Percentiles rank a stretch among this genome's conserved stretches.
Conservation (phyloP, 179 eudicot species). For the Carnegiea gigantea region DNA sequence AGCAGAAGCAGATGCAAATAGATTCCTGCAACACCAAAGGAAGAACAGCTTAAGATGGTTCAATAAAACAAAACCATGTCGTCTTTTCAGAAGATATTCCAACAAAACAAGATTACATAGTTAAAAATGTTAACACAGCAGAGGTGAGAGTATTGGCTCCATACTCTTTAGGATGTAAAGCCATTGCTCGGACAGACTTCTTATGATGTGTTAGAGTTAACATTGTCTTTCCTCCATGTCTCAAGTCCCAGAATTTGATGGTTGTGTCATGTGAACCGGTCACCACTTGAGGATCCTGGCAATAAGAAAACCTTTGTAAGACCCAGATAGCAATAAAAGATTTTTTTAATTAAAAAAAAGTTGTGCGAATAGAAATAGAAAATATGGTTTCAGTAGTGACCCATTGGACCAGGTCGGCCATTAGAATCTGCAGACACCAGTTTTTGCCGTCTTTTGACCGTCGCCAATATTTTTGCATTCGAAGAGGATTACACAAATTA, state of each 20-base stretch:
- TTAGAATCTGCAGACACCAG: slow-evolving; percentile 1
- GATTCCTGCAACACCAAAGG: slow-evolving; percentile 53
- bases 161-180: slow-evolving; percentile 90
- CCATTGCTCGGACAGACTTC: slow-evolving; percentile 97
- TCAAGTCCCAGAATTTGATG: slow-evolving; percentile 92
- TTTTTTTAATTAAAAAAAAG: background rate
- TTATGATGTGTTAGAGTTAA: slow-evolving; percentile 89
- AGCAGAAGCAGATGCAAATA: slow-evolving; percentile 97
- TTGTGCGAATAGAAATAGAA: background rate
- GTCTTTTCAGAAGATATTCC: background rate
- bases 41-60: background rate
- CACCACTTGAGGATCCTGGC: slow-evolving; percentile 96
- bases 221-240: slow-evolving; percentile 96
- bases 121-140: background rate
- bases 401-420: background rate
- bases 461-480: background rate
- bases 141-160: slow-evolving; percentile 18
- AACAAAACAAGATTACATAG: background rate
- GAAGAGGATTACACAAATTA: background rate
- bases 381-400: background rate
- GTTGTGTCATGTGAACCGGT: slow-evolving; percentile 97
- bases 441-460: background rate
- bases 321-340: background rate
- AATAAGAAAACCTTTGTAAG: slow-evolving; percentile 27
- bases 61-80: background rate